phyloP scores from a whole-genome alignment of 169 alveolate species.

The Cryptosporidium baileyi region DNA sequence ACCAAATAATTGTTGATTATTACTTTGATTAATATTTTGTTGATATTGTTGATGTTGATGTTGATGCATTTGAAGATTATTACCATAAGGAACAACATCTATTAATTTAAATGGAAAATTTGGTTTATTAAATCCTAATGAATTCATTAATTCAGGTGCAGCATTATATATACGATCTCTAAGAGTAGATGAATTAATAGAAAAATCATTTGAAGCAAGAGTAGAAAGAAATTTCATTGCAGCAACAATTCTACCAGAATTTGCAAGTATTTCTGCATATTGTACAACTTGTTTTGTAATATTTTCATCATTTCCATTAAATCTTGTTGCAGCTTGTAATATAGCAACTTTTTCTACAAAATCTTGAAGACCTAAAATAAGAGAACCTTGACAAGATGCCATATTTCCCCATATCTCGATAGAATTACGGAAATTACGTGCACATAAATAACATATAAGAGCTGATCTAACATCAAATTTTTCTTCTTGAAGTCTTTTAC shows the following conservation, averaged over 20 bases:
- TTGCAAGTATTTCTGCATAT: slow-evolving; percentile 77
- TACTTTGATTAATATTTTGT: not conserved
- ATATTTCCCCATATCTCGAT: slow-evolving; percentile 80
- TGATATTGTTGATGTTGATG: no score
- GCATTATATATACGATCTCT: slow-evolving; percentile 77
- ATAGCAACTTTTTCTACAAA: slow-evolving; percentile 77
- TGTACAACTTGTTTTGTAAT: slow-evolving; percentile 76
- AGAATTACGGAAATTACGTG: slow-evolving; percentile 78
- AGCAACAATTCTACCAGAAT: slow-evolving; percentile 76
- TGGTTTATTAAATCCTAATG: slow-evolving; percentile 68
- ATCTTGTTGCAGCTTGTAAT: slow-evolving; percentile 73
- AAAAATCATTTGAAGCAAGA: slow-evolving; percentile 72
- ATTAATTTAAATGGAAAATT: slow-evolving; percentile 72
- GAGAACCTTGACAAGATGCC: slow-evolving; percentile 73
- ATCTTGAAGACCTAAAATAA: slow-evolving; percentile 73
- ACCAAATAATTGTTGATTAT: not conserved
- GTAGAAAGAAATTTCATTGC: slow-evolving; percentile 76
- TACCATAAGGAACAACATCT: slow-evolving; percentile 64
- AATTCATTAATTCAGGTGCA: slow-evolving; percentile 72
- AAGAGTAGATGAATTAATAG: slow-evolving; percentile 70
- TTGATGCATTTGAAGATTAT: not conserved
- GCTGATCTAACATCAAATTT: slow-evolving; percentile 79
- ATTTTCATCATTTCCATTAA: slow-evolving; percentile 70
- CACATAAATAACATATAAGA: slow-evolving; percentile 79
- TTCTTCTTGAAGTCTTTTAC: slow-evolving; percentile 68